These are phyloP conservation scores for Rosa multiflora DNA, from an alignment of 306 rosid species.

Conservation along the genomic window DNA sequence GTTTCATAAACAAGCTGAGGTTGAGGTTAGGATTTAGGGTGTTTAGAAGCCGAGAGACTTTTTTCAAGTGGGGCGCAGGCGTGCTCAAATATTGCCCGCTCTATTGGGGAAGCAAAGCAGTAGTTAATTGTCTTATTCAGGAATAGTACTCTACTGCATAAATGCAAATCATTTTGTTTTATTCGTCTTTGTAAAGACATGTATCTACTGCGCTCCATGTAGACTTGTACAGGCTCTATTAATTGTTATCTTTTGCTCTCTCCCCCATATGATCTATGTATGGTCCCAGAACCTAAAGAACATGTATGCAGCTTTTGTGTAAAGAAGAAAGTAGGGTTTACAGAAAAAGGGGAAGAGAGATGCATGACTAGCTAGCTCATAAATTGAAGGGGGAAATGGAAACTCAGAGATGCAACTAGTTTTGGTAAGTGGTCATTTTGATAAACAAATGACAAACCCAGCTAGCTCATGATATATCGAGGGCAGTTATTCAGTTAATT, in stretches of 20 bases:
- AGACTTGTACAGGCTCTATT: background rate
- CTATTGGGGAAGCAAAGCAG: constrained; percentile 15
- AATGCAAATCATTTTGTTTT: constrained; percentile 11
- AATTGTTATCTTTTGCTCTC: background rate
- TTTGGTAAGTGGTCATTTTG: background rate
- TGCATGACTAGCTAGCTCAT: background rate
- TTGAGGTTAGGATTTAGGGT: background rate
- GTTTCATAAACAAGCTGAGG: background rate
- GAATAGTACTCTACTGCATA: background rate
- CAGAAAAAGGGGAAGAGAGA: background rate
- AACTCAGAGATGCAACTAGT: background rate
- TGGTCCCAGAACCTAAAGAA: constrained; percentile 9
- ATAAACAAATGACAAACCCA: background rate
- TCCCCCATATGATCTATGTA: background rate
- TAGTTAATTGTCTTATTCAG: constrained; percentile 10
- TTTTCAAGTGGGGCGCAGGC: constrained; percentile 18
- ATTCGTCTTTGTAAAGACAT: background rate
- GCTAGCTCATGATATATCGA: background rate
- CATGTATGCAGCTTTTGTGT: constrained; percentile 13
- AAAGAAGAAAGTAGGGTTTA: constrained; percentile 3
- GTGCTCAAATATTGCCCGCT: constrained; percentile 24
- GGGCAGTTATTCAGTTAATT: background rate
- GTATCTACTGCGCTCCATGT: background rate
- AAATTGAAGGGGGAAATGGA: background rate
- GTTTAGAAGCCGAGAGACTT: constrained; percentile 7